phyloP scores from a whole-genome alignment of 768 basidiomycete genomes.

The Agaricus blazei region DNA sequence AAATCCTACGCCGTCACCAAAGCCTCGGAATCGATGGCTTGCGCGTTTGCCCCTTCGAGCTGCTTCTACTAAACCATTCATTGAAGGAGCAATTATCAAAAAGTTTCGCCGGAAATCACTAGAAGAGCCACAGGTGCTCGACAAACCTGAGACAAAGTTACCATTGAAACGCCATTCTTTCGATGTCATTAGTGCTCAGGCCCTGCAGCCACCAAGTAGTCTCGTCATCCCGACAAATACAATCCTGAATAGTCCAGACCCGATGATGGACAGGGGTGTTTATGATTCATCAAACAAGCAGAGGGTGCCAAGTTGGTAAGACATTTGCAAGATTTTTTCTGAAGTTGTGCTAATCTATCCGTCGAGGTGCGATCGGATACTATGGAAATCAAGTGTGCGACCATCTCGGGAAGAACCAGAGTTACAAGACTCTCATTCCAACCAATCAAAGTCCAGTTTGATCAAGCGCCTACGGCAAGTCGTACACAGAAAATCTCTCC shows the following conservation, averaged over 20 bases:
- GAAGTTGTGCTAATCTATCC: neutral
- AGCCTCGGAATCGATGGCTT: slow-evolving; percentile 1
- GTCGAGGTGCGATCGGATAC: slow-evolving; percentile 75
- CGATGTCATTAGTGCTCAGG: slow-evolving; percentile 11
- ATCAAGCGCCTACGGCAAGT: slow-evolving; percentile 32
- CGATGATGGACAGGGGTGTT: slow-evolving; percentile 49
- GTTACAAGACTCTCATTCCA: slow-evolving; percentile 10
- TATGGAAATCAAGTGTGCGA: slow-evolving; percentile 71
- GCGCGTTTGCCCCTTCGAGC: neutral
- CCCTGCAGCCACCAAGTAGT: slow-evolving; percentile 19
- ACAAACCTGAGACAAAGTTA: neutral
- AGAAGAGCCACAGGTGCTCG: slow-evolving; percentile 14
- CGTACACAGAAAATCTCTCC: slow-evolving; percentile 19
- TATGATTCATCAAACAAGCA: slow-evolving; percentile 81
- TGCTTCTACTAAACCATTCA: neutral
- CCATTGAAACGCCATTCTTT: slow-evolving; percentile 6
- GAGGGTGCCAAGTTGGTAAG: slow-evolving; percentile 79
- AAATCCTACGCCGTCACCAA: neutral
- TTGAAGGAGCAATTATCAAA: neutral
- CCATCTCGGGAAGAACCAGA: slow-evolving; percentile 36
- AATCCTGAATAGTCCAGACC: slow-evolving; percentile 26
- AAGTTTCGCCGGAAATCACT: slow-evolving; percentile 13
- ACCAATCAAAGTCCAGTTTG: slow-evolving; percentile 15
- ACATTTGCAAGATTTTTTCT: slow-evolving; percentile 16
- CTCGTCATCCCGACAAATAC: slow-evolving; percentile 30